These are phyloP conservation scores for Arabis alpina DNA, from an alignment of 345 rosid species.

Conservation along the genomic window DNA sequence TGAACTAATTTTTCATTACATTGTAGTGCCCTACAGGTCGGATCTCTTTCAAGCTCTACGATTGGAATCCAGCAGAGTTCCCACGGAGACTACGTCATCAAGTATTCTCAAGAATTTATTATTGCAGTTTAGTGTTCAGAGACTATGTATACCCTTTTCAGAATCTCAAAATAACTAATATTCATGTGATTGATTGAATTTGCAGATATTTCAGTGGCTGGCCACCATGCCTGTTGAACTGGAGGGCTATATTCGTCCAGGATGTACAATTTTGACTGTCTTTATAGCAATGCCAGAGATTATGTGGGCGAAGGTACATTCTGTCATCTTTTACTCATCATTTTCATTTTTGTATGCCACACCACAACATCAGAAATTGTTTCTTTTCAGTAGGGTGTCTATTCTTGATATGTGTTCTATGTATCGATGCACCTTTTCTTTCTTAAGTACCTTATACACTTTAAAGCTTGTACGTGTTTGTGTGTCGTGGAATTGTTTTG, in stretches of 20 bases:
- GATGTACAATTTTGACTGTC: constrained; percentile 90
- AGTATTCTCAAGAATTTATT: constrained; percentile 67
- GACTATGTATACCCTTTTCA: constrained; percentile 20
- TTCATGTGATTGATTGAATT: constrained; percentile 40
- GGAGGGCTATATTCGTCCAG: constrained; percentile 97
- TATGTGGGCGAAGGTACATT: constrained; percentile 87
- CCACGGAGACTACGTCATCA: constrained; percentile 99
- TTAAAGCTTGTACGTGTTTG: background rate
- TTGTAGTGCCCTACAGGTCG: constrained; percentile 95
- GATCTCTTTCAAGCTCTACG: constrained; percentile 97
- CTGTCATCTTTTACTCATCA: constrained; percentile 9
- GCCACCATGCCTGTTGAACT: constrained; percentile 96
- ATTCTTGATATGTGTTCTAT: constrained; percentile 6
- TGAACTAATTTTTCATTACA: constrained; percentile 39
- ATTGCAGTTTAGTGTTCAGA: constrained; percentile 69
- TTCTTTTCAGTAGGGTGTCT: constrained; percentile 26
- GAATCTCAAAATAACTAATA: constrained; percentile 39
- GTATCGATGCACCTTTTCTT: constrained; percentile 10
- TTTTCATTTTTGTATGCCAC: constrained; percentile 11
- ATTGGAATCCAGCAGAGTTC: constrained; percentile 99
- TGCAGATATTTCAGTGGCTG: constrained; percentile 94
- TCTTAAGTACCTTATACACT: constrained; percentile 1
- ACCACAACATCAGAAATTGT: constrained; percentile 8
- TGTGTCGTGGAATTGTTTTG: constrained; percentile 6
- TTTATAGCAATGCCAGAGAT: constrained; percentile 82